phyloP scores from a whole-genome alignment of 306 rosid genomes.

The Dryas octopetala region DNA sequence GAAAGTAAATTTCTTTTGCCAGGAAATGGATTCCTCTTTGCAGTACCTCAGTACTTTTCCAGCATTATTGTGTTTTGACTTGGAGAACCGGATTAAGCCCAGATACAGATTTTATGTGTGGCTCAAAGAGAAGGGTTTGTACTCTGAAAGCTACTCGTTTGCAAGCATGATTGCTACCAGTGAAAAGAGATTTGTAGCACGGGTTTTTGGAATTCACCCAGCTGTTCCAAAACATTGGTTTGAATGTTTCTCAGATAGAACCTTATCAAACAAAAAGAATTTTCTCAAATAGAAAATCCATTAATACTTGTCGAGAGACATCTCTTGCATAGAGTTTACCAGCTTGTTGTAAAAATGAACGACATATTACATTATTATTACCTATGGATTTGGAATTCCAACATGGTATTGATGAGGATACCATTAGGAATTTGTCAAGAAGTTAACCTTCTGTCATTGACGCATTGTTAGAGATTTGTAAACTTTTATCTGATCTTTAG shows the following conservation, averaged over 20 bases:
- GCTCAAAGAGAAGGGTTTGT: constrained; percentile 57
- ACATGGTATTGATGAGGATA: not conserved
- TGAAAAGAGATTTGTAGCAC: constrained; percentile 53
- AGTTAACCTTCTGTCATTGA: not conserved
- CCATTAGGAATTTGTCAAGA: not conserved
- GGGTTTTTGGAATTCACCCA: constrained; percentile 53
- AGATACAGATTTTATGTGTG: constrained; percentile 63
- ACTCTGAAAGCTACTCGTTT: constrained; percentile 46
- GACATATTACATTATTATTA: not conserved
- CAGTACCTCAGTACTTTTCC: constrained; percentile 54
- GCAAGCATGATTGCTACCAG: constrained; percentile 70
- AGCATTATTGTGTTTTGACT: constrained; percentile 55
- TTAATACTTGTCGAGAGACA: not conserved
- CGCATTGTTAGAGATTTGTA: constrained; percentile 2
- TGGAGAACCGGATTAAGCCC: constrained; percentile 74
- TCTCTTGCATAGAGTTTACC: not conserved
- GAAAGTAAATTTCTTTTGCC: constrained; percentile 54
- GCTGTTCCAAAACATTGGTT: constrained; percentile 82
- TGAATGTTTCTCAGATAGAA: constrained; percentile 48
- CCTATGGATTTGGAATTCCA: constrained; percentile 6
- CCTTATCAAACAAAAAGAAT: too few relatives aligned
- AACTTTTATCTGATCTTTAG: not conserved
- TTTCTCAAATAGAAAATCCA: constrained; percentile 31
- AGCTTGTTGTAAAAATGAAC: not conserved
- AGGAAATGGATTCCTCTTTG: constrained; percentile 52